Base-by-base conservation (phyloP, 2,329 filamentous ascomycete species). In the Torrubiella hemipterigena region DNA sequence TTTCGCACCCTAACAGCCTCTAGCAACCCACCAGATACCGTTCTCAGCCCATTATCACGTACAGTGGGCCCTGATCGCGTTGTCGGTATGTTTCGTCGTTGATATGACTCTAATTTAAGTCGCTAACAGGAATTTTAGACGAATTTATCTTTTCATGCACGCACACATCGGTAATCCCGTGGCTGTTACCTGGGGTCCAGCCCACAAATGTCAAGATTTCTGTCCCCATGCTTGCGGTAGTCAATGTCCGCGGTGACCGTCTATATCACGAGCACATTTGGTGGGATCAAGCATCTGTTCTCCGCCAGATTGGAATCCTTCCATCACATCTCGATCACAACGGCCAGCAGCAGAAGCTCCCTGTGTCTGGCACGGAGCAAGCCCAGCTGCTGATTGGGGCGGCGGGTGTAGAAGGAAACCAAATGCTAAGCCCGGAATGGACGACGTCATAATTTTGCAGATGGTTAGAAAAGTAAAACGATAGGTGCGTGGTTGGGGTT, bases 11-110 rank as follows among this genome's bases (percentile, higher is more conserved):
- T 38, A 34, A 11, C 21, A 20, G 17, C 17, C n/a, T 9, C 7
- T 21, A 72, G 62, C 36, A 86, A 86, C 40, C 73, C 80, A 0
- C 59, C 61, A 0, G 78, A 83, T 40, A 73, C 76, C 0, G 55
- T 56, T 5, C 56, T 85, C 7, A 71, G 81, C 41, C 65, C 83
- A 3, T 62, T 84, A 23, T 79, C 73, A 35, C 67, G 80, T 2
- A 84, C 78, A 0, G 58, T 84, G 1, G 80, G 79, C 1, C 63
- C 75, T 2, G 79, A 86, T 44, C 66, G 80, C 2, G 63, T 86
- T 1, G 65, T 82, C 4, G 40, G 40, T 35, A 34, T 4, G 38
- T 36, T 13, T 17, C 23, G 15, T 20, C 19, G 17, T 17, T 15
- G n/a, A 6, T 11, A 27, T 14, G 17, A 16, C 16, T 18, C 15